These are phyloP conservation scores for Pleurostoma richardsiae DNA, from an alignment of 2,329 filamentous ascomycete species.

Conservation along the genomic window DNA sequence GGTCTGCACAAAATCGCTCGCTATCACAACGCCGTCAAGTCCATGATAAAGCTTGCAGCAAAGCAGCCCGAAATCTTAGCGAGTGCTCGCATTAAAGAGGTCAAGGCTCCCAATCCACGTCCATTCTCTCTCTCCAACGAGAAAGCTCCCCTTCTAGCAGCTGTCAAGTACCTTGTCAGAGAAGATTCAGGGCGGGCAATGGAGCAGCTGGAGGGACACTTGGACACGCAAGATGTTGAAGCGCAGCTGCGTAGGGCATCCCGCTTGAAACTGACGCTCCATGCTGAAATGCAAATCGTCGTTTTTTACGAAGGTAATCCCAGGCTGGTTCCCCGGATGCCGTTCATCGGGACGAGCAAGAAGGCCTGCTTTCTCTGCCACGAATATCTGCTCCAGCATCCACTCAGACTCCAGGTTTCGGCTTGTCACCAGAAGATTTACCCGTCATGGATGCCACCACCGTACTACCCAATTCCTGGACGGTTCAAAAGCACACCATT, in stretches of 20 bases:
- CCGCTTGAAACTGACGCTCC: slow-evolving; percentile 11
- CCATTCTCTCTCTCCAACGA: slow-evolving; percentile 4
- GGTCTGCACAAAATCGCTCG: slow-evolving; percentile 12
- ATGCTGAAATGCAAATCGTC: slow-evolving; percentile 18
- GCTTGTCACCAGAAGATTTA: slow-evolving; percentile 20
- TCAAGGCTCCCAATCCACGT: slow-evolving; percentile 8
- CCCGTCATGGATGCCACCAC: slow-evolving; percentile 14
- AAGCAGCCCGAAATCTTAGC: slow-evolving; percentile 10
- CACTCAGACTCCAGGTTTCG: slow-evolving; percentile 11
- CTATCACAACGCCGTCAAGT: slow-evolving; percentile 11
- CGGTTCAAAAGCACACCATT: not conserved
- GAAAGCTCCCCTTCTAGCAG: slow-evolving; percentile 1
- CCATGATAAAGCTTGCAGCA: slow-evolving; percentile 10
- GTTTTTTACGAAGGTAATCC: slow-evolving; percentile 16
- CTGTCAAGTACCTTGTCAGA: slow-evolving; percentile 1
- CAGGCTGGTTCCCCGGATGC: slow-evolving; percentile 9
- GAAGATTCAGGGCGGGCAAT: not conserved
- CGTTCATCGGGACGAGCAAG: slow-evolving; percentile 19
- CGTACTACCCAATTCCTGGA: slow-evolving; percentile 4
- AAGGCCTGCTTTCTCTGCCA: slow-evolving; percentile 18
- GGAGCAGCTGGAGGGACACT: slow-evolving; percentile 7
- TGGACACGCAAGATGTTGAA: slow-evolving; percentile 11
- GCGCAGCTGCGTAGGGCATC: slow-evolving; percentile 11
- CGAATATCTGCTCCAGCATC: slow-evolving; percentile 13
- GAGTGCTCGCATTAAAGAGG: slow-evolving; percentile 7